Evolutionary conservation across 2,329 filamentous ascomycete genomes (phyloP).

Genomic region (Colletotrichum sp.): DNA sequence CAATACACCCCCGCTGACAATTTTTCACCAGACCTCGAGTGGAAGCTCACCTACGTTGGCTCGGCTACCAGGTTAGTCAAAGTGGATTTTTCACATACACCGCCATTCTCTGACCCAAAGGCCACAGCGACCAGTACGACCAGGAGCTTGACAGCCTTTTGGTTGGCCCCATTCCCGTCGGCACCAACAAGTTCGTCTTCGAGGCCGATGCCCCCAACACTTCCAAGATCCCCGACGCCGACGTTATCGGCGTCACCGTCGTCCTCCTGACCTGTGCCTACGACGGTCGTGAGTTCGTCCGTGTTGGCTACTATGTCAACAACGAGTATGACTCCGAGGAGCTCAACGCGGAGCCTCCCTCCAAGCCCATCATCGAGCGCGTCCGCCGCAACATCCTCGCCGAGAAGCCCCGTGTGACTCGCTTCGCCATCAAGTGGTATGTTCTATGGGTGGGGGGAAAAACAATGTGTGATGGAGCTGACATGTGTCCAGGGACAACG

Average conservation of each 20-base stretch:
- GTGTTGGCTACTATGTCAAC: constrained; percentile 99
- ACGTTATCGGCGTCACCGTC: constrained; percentile 96
- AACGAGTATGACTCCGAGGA: constrained; percentile 97
- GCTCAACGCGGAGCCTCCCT: constrained; percentile 84
- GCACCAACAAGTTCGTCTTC: constrained; percentile 98
- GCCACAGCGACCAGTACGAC: constrained; percentile 87
- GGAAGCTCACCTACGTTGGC: constrained; percentile 99
- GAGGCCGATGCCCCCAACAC: constrained; percentile 93
- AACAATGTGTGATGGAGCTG: background rate
- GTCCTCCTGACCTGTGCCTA: constrained; percentile 96
- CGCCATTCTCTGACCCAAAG: constrained; percentile 10
- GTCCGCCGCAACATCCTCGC: constrained; percentile 91
- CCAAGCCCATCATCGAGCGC: constrained; percentile 91
- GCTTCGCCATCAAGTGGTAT: constrained; percentile 98
- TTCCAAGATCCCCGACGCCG: constrained; percentile 87
- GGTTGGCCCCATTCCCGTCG: constrained; percentile 95
- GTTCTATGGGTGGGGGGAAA: constrained; percentile 30
- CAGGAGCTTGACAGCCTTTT: constrained; percentile 97
- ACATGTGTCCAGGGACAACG: constrained; percentile 77
- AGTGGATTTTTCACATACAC: constrained; percentile 26
- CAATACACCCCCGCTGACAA: background rate
- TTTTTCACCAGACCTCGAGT: constrained; percentile 79
- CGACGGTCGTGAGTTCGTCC: constrained; percentile 94
- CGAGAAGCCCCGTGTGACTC: constrained; percentile 95
- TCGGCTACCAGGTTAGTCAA: constrained; percentile 89